A percentile compares a stretch with the other conserved stretches of the same genome.
These are phyloP conservation scores for Arxiozyma telluris DNA, from an alignment of 1,139 yeast genomes.

Conservation along the genomic window DNA sequence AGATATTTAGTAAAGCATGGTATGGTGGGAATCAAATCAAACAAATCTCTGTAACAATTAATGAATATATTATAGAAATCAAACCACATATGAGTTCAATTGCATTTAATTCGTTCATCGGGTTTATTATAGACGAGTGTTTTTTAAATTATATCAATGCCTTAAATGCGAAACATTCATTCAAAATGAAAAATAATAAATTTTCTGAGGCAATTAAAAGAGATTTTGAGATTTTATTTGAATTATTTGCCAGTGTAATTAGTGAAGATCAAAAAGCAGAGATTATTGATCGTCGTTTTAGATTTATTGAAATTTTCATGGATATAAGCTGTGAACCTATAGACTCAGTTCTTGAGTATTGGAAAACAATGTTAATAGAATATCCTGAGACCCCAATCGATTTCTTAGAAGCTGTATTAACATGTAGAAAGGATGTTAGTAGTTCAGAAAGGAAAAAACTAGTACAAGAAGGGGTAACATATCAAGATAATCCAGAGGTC, in stretches of 20 bases:
- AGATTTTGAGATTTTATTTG: slow-evolving; percentile 63
- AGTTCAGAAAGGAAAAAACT: slow-evolving; percentile 21
- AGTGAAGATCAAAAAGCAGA: slow-evolving; percentile 34
- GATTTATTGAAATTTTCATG: slow-evolving; percentile 63
- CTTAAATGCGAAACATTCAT: slow-evolving; percentile 35
- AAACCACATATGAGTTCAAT: slow-evolving; percentile 40
- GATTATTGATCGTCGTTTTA: slow-evolving; percentile 42
- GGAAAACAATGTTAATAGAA: slow-evolving; percentile 48
- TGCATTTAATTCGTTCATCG: slow-evolving; percentile 44
- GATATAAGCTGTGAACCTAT: slow-evolving; percentile 53
- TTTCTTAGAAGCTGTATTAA: slow-evolving; percentile 46
- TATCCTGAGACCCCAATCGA: slow-evolving; percentile 62
- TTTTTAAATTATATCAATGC: slow-evolving; percentile 41
- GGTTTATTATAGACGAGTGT: slow-evolving; percentile 43
- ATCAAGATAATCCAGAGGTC: slow-evolving; percentile 14
- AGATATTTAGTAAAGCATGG: slow-evolving; percentile 45
- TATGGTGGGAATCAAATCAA: slow-evolving; percentile 43
- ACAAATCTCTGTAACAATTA: slow-evolving; percentile 61
- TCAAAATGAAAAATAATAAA: slow-evolving; percentile 35
- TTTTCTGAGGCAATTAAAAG: slow-evolving; percentile 48
- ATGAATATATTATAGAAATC: slow-evolving; percentile 64
- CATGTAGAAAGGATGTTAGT: slow-evolving; percentile 34
- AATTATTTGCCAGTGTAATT: slow-evolving; percentile 46
- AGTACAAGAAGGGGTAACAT: neutral
- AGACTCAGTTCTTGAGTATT: slow-evolving; percentile 45